A percentile compares a stretch with the other conserved stretches of the same genome.
Conservation (phyloP, 164 flowering plant species). For the Kalanchoe fedtschenkoi region DNA sequence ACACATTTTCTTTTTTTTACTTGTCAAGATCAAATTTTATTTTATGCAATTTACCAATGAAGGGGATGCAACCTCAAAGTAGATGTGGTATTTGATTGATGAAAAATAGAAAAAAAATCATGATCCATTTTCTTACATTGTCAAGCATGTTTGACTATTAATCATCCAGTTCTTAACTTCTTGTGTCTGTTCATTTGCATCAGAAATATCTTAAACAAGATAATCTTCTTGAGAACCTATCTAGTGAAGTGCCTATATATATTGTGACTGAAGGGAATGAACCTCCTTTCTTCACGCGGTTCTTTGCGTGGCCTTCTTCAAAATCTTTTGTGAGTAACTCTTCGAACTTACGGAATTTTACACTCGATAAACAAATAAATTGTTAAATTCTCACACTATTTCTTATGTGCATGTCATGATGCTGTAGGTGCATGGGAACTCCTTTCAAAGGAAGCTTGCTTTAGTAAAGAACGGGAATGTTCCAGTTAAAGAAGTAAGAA, state of each 20-base stretch:
- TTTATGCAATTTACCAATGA: no score
- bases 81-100: neutral
- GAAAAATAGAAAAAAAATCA: neutral
- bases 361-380: neutral
- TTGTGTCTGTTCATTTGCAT: neutral
- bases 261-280: conserved; percentile 79
- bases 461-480: conserved; percentile 64
- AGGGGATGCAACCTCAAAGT: neutral
- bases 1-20: no score
- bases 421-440: conserved; percentile 91
- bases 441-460: conserved; percentile 83
- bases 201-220: conserved; percentile 89
- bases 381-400: neutral
- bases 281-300: conserved; percentile 89
- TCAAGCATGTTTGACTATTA: neutral
- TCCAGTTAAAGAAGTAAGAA: conserved; percentile 57
- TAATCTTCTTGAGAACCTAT: conserved; percentile 69
- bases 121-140: neutral
- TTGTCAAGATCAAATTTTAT: no score
- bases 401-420: conserved; percentile 5
- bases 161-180: neutral
- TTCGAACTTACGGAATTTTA: no score
- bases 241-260: conserved; percentile 70
- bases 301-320: conserved; percentile 92
- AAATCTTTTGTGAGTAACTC: conserved; percentile 63